phyloP scores from a whole-genome alignment of 208 protist genomes.

The Leishmania lainsoni region DNA sequence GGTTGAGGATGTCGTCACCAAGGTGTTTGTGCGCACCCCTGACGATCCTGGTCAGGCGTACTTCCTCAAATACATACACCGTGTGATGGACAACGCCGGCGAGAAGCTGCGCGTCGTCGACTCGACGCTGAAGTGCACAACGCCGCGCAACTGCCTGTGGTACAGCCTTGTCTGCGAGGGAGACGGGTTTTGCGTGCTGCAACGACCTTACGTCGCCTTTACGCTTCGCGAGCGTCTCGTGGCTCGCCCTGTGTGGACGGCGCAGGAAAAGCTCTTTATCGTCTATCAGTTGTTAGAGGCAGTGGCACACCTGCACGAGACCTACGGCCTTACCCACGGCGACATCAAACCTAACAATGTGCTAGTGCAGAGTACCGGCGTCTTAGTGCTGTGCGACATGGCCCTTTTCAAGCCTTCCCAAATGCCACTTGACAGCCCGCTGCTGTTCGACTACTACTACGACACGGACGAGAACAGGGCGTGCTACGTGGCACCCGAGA shows the following conservation, averaged over 20 bases:
- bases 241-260: constrained; percentile 56
- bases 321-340: constrained; percentile 78
- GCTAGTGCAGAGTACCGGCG: constrained; percentile 67
- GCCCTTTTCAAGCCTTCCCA: constrained; percentile 83
- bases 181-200: constrained; percentile 60
- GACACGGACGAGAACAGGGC: constrained; percentile 79
- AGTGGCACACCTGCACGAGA: constrained; percentile 74
- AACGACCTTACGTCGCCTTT: constrained; percentile 76
- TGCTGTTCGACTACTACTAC: constrained; percentile 89
- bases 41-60: constrained; percentile 43
- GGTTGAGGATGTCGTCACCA: constrained; percentile 63
- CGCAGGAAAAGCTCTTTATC: constrained; percentile 52
- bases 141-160: constrained; percentile 27
- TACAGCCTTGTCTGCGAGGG: constrained; percentile 27
- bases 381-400: constrained; percentile 83
- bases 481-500: constrained; percentile 88
- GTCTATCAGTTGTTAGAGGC: constrained; percentile 77
- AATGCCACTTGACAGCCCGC: constrained; percentile 71
- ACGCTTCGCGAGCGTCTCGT: constrained; percentile 80
- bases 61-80: constrained; percentile 41
- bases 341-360: constrained; percentile 92
- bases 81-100: constrained; percentile 33
- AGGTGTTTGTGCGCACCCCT: constrained; percentile 67
- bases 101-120: constrained; percentile 48
- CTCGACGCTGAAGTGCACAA: constrained; percentile 17